Conservation (phyloP, 495 filamentous ascomycete species). For the Daldinia concentrica region DNA sequence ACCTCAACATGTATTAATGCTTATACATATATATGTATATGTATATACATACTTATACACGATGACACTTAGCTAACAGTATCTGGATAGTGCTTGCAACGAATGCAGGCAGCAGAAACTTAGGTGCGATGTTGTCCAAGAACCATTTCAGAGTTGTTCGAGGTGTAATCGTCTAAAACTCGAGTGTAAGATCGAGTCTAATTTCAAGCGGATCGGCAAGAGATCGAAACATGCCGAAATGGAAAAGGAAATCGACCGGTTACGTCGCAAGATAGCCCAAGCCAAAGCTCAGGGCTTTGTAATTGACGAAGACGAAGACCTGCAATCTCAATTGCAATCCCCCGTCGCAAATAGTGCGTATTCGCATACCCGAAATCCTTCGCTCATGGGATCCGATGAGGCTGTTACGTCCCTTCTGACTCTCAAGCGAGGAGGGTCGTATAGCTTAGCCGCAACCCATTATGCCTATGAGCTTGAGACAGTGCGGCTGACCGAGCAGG, state of each 20-base stretch:
- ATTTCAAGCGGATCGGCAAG: constrained; percentile 94
- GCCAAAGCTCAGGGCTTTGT: constrained; percentile 61
- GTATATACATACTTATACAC: background rate
- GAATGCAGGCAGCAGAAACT: constrained; percentile 97
- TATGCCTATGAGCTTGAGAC: constrained; percentile 71
- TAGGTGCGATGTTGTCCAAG: constrained; percentile 88
- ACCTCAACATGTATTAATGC: background rate
- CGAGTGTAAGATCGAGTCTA: constrained; percentile 90
- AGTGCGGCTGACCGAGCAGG: constrained; percentile 76
- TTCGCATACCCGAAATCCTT: constrained; percentile 63
- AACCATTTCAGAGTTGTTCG: constrained; percentile 81
- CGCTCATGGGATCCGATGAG: constrained; percentile 83
- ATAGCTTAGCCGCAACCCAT: constrained; percentile 58
- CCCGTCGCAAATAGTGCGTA: constrained; percentile 66
- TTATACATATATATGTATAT: constrained; percentile 2
- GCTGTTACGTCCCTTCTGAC: constrained; percentile 85
- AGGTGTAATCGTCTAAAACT: constrained; percentile 87
- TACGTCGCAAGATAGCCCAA: constrained; percentile 57
- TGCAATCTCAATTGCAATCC: constrained; percentile 63
- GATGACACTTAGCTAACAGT: constrained; percentile 17
- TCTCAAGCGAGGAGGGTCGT: constrained; percentile 67
- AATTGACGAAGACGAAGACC: constrained; percentile 61
- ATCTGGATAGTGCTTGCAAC: constrained; percentile 73
- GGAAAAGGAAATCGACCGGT: constrained; percentile 80
- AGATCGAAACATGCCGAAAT: constrained; percentile 90